Evolutionary conservation across 805 yeast genomes (phyloP), one percentile per base, ranked within the genome.

Genomic region (Yamadazyma tumulicola): DNA sequence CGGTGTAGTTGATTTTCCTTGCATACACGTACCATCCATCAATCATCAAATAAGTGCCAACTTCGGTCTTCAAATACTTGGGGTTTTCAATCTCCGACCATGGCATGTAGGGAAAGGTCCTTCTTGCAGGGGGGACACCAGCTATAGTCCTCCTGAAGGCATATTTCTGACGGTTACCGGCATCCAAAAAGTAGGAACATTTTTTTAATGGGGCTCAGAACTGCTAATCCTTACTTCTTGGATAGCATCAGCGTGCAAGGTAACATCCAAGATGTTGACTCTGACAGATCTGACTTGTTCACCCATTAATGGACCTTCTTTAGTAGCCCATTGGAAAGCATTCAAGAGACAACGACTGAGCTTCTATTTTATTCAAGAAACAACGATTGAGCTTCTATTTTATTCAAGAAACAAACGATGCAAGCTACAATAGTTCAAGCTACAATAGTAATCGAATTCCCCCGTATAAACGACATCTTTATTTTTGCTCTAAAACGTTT

Each of bases 261-360:
- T 89, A 65, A 91, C 98, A 82, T 91, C 98, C 77, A 91, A 79
- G 65, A 91, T 85, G 95, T 91, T 91, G 72, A 87, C 75, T 78
- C 97, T 88, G 62, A 88, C 79, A 61, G 95, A 85, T 81, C 98
- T 88, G 77, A 88, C 74, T 71, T 74, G 76, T 81, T 93, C 97
- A 78, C 95, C 96, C 64, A 93, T 77, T 69, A 91, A 75, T 69
- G 98, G 98, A 80, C 98, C 98, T 75, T 93, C 97, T 79, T 85
- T 89, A 64, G 97, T 79, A 74, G 97, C 97, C 97, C 97, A 93
- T 79, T 91, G 97, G 97, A 91, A 91, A 69, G 96, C 97, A 68
- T n/a, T n/a, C n/a, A n/a, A n/a, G n/a, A n/a, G n/a, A 97, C 93
- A 64, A 88, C 96, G 64, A 89, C 96, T 64, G 95, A 91, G 75